Percentiles rank a stretch among this genome's conserved stretches.
These are phyloP conservation scores for Solanum chmielewskii DNA, from an alignment of 257 asterid species.

Conservation along the genomic window DNA sequence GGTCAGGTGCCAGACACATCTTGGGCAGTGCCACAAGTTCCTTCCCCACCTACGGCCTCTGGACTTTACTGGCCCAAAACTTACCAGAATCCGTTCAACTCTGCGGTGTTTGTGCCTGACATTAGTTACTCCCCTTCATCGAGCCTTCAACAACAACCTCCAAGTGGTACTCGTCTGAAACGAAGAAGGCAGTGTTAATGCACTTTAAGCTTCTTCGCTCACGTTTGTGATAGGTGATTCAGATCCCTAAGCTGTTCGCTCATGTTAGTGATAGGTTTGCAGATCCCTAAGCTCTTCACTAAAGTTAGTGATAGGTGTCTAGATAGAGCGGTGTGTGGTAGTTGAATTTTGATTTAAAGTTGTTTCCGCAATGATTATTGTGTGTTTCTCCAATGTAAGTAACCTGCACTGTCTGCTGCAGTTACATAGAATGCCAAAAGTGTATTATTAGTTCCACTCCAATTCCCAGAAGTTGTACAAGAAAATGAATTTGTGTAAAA, in stretches of 20 bases:
- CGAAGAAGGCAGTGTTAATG: constrained; percentile 31
- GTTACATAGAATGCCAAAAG: neutral
- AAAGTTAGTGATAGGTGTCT: neutral
- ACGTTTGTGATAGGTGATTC: neutral
- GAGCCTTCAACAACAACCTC: constrained; percentile 16
- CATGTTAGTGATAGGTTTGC: neutral
- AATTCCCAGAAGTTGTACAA: neutral
- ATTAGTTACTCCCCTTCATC: constrained; percentile 21
- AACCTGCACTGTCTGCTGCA: neutral
- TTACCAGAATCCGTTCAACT: constrained; percentile 14
- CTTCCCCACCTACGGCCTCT: constrained; percentile 87
- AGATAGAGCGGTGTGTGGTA: neutral
- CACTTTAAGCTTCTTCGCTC: neutral
- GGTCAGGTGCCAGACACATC: constrained; percentile 52
- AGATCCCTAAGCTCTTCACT: neutral
- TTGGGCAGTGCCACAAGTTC: constrained; percentile 76
- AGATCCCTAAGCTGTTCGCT: neutral
- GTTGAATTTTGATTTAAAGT: neutral
- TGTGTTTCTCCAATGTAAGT: neutral
- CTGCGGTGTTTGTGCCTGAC: constrained; percentile 61
- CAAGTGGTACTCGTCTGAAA: constrained; percentile 20
- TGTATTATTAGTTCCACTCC: neutral
- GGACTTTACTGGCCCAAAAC: constrained; percentile 63
- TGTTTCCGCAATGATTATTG: neutral
- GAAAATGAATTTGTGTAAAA: neutral